A percentile compares a stretch with the other conserved stretches of the same genome.
Conservation (phyloP, 2,329 filamentous ascomycete species). For the Sarocladiaceae sp. region DNA sequence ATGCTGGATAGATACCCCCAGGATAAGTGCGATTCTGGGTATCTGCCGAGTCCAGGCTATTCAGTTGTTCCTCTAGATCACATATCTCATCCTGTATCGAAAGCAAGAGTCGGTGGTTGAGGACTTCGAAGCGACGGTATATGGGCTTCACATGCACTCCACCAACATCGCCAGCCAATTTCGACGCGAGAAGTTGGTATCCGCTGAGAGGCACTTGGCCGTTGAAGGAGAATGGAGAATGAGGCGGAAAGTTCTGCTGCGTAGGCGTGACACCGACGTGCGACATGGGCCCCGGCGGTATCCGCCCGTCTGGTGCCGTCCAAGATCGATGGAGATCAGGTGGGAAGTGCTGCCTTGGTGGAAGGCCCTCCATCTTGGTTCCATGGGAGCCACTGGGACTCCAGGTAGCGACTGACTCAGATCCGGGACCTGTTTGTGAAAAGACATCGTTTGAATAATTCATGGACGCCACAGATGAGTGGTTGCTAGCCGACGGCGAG, state of each 20-base stretch:
- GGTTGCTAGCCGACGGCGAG: neutral
- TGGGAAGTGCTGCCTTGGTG: neutral
- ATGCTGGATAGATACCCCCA: constrained; percentile 46
- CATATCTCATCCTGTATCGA: constrained; percentile 80
- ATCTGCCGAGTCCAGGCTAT: constrained; percentile 56
- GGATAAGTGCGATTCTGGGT: constrained; percentile 38
- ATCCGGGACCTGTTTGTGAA: neutral
- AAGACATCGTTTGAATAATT: constrained; percentile 3
- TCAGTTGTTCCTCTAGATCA: constrained; percentile 74
- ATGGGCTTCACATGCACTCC: constrained; percentile 46
- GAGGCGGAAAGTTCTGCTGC: neutral
- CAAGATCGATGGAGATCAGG: constrained; percentile 3
- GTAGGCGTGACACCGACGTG: neutral
- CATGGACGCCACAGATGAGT: neutral
- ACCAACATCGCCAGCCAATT: constrained; percentile 29
- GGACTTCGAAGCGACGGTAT: constrained; percentile 73
- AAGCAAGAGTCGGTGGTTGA: constrained; percentile 77
- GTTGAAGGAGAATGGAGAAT: constrained; percentile 12
- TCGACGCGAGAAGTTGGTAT: constrained; percentile 57
- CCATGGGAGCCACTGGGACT: neutral
- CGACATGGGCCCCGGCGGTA: constrained; percentile 8
- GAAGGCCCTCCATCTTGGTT: neutral
- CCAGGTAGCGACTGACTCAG: neutral
- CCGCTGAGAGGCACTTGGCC: constrained; percentile 45
- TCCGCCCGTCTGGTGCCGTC: neutral